Base-by-base conservation (phyloP, 2,329 filamentous ascomycete genomes). In the Colletotrichum trifolii region DNA sequence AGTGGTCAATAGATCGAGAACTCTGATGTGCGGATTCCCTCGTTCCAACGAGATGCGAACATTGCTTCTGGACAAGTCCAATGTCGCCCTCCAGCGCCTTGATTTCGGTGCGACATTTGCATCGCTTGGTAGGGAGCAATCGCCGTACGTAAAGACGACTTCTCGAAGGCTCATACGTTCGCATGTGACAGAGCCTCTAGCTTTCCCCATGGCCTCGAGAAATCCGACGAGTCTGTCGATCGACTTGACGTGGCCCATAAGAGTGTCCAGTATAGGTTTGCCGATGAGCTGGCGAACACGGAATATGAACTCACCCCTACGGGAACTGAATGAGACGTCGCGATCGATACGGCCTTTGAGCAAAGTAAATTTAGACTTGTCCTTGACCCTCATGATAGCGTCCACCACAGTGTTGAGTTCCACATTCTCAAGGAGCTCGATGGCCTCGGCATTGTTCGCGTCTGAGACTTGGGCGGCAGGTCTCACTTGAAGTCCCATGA, bases 161-260 rank as follows among this genome's bases (percentile, higher is more conserved):
- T 85, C 81, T 69, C 82, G 81, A 60, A 95, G 80, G 13, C 85
- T 87, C 60, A 90, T 82, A 45, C 83, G 79, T 69, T 89, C 83
- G 72, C 85, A 85, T 47, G 80, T 79, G 40, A 91, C 84, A 55
- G 84, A 81, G 13, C 81, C 82, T 50, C 81, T 79, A 69, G 86
- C 81, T 67, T 82, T 79, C 59, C 87, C 81, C 67, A 94, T 85
- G 1, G 89, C 87, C 48, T 88, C 85, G 34, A 93, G 81, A 71
- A 92, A 92, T 47, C 85, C 85, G 43, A 93, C 88, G 35, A 96
- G 82, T 17, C 90, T 86, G 71, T 91, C 87, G 62, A 96, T 86
- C 11, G 88, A 86, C 69, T 87, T 84, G 49, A 94, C 80, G 35
- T 89, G 84, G 54, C 83, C 80, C 67, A 82, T 80, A 17, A 94